Evolutionary conservation across 192 early-diverging fungal species (phyloP).

Genomic region (Linnemannia schmuckeri): DNA sequence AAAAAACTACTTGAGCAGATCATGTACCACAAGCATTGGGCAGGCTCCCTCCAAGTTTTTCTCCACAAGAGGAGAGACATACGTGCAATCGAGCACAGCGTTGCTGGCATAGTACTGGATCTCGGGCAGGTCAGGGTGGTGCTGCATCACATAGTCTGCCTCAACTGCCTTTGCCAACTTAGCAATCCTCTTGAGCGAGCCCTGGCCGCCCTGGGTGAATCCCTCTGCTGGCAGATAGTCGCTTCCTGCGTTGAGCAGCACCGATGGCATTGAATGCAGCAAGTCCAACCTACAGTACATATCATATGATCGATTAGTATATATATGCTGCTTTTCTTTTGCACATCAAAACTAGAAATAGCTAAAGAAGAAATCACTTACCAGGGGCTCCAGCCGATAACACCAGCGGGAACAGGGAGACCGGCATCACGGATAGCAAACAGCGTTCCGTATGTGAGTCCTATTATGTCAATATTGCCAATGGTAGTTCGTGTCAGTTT

Average conservation of each 20-base stretch:
- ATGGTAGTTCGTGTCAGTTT: conserved; percentile 55
- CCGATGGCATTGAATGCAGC: conserved; percentile 62
- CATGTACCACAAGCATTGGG: conserved; percentile 58
- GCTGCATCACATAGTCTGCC: conserved; percentile 21
- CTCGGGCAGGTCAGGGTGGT: conserved; percentile 49
- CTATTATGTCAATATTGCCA: background rate
- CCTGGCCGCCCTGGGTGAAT: conserved; percentile 37
- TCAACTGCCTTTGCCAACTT: conserved; percentile 11
- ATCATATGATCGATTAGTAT: background rate
- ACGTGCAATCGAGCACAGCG: conserved; percentile 52
- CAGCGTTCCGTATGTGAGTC: conserved; percentile 64
- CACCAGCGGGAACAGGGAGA: conserved; percentile 68
- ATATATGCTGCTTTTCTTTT: background rate
- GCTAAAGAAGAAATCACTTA: conserved; percentile 5
- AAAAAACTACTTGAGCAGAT: background rate
- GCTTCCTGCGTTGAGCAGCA: conserved; percentile 30
- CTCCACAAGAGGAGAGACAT: conserved; percentile 63
- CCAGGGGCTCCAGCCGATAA: conserved; percentile 74
- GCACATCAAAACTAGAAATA: too few species aligned
- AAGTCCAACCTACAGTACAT: conserved; percentile 56
- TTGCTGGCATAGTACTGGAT: conserved; percentile 64
- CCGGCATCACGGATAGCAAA: conserved; percentile 70
- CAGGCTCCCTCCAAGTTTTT: conserved; percentile 55
- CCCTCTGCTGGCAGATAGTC: conserved; percentile 62
- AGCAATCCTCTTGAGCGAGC: conserved; percentile 16